Percentiles rank a stretch among this genome's conserved stretches.
These are phyloP conservation scores for Mycocentrospora acerina DNA, from an alignment of 2,329 filamentous ascomycete species.

Conservation along the genomic window DNA sequence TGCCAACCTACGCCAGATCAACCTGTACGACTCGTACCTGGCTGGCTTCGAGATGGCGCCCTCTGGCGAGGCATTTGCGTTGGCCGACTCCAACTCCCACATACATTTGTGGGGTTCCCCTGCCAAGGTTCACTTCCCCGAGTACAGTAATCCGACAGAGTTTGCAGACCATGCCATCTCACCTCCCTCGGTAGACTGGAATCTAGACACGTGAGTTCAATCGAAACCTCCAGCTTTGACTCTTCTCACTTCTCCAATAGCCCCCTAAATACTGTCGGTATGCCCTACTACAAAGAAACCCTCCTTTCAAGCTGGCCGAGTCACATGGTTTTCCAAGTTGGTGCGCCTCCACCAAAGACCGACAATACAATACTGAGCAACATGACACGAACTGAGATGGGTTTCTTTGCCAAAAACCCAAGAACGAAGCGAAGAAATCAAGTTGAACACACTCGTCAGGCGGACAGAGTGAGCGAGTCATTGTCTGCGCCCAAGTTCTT, in stretches of 20 bases:
- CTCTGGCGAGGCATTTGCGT: slow-evolving; percentile 80
- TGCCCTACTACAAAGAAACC: slow-evolving; percentile 89
- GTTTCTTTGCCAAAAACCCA: slow-evolving; percentile 76
- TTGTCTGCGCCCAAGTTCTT: slow-evolving; percentile 85
- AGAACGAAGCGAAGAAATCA: slow-evolving; percentile 77
- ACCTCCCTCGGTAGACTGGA: slow-evolving; percentile 67
- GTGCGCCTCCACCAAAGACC: slow-evolving; percentile 74
- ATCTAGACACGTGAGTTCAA: slow-evolving; percentile 63
- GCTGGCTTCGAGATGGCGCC: slow-evolving; percentile 82
- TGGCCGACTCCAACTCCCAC: slow-evolving; percentile 75
- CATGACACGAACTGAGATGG: slow-evolving; percentile 72
- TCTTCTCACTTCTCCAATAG: slow-evolving; percentile 45
- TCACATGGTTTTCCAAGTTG: slow-evolving; percentile 80
- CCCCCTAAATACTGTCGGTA: slow-evolving; percentile 80
- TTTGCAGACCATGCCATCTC: slow-evolving; percentile 67
- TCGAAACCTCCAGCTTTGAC: not conserved
- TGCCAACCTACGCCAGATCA: slow-evolving; percentile 80
- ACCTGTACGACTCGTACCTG: slow-evolving; percentile 70
- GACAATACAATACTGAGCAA: slow-evolving; percentile 69
- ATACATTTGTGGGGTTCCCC: slow-evolving; percentile 89
- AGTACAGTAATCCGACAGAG: slow-evolving; percentile 73
- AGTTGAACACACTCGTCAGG: slow-evolving; percentile 71
- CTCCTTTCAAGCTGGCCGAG: slow-evolving; percentile 89
- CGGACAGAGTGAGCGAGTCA: slow-evolving; percentile 60
- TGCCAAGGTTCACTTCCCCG: slow-evolving; percentile 81